Evolutionary conservation across 2,329 filamentous ascomycete genomes (phyloP).

Genomic region (Ophiognomonia clavigignenti-juglandacearum): DNA sequence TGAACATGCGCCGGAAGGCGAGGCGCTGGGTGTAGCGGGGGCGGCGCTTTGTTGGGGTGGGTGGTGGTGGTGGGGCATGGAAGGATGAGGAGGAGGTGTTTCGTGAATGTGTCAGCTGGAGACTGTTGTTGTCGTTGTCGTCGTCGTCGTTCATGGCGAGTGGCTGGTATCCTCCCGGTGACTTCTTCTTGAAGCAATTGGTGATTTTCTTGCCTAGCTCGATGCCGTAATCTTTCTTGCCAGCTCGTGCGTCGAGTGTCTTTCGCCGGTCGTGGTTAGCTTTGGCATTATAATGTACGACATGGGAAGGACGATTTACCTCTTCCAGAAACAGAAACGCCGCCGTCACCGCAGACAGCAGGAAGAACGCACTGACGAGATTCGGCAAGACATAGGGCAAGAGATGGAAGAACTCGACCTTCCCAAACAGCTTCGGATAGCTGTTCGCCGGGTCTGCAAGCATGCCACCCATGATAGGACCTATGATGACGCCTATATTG

Average conservation of each 20-base stretch:
- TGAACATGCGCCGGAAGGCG: slow-evolving; percentile 51
- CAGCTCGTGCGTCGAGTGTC: slow-evolving; percentile 42
- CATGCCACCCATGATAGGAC: slow-evolving; percentile 45
- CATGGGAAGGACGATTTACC: slow-evolving; percentile 23
- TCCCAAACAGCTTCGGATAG: slow-evolving; percentile 41
- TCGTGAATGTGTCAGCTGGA: slow-evolving; percentile 24
- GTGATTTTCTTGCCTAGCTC: slow-evolving; percentile 33
- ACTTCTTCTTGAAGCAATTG: slow-evolving; percentile 17
- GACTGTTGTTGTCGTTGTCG: slow-evolving; percentile 21
- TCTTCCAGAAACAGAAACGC: slow-evolving; percentile 50
- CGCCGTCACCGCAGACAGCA: slow-evolving; percentile 36
- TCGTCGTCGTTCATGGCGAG: slow-evolving; percentile 30
- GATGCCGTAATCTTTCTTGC: slow-evolving; percentile 37
- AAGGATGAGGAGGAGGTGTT: slow-evolving; percentile 6
- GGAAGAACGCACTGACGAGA: slow-evolving; percentile 43
- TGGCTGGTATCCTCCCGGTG: slow-evolving; percentile 26
- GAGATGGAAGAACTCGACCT: slow-evolving; percentile 37
- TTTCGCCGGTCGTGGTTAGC: slow-evolving; percentile 17
- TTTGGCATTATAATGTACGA: too few species aligned
- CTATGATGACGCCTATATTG: slow-evolving; percentile 61
- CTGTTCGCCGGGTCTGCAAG: slow-evolving; percentile 40
- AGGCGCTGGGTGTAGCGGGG: slow-evolving; percentile 42
- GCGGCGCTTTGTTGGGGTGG: slow-evolving; percentile 10
- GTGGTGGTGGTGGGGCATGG: slow-evolving; percentile 3
- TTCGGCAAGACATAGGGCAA: slow-evolving; percentile 54